These are phyloP conservation scores for Fusarium sp. DNA, from an alignment of 2,329 filamentous ascomycete genomes.

Conservation along the genomic window DNA sequence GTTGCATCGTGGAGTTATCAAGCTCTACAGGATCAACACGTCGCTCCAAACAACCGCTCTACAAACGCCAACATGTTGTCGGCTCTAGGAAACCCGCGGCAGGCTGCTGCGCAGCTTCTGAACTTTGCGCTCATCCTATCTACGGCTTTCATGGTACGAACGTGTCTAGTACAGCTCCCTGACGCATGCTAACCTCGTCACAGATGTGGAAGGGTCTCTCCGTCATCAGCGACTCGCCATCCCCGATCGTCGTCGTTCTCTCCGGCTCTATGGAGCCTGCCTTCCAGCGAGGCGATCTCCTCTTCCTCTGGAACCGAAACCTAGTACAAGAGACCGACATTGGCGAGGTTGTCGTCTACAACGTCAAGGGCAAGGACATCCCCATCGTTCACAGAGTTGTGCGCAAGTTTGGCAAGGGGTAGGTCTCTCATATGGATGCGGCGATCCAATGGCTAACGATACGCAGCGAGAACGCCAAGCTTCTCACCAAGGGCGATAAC, in stretches of 20 bases:
- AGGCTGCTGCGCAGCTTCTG: conserved; percentile 83
- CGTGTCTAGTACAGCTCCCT: not conserved
- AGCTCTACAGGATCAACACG: conserved; percentile 27
- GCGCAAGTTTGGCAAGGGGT: conserved; percentile 75
- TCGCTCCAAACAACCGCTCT: conserved; percentile 1
- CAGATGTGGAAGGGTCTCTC: conserved; percentile 91
- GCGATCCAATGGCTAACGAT: conserved; percentile 10
- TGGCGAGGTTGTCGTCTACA: conserved; percentile 74
- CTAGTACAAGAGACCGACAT: conserved; percentile 67
- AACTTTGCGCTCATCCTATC: conserved; percentile 93
- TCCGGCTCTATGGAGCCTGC: conserved; percentile 88
- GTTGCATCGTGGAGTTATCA: conserved; percentile 38
- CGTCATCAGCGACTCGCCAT: conserved; percentile 79
- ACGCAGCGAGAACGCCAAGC: conserved; percentile 68
- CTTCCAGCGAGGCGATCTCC: conserved; percentile 81
- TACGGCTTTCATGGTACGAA: conserved; percentile 84
- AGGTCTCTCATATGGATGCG: conserved; percentile 41
- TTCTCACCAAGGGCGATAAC: conserved; percentile 98
- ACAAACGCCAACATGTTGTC: conserved; percentile 69
- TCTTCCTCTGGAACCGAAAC: conserved; percentile 83
- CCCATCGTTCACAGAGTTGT: conserved; percentile 96
- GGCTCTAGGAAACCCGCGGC: conserved; percentile 79
- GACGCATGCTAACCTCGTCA: conserved; percentile 11
- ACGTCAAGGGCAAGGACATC: conserved; percentile 93
- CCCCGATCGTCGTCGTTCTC: conserved; percentile 85